Evolutionary conservation across 495 filamentous ascomycete species (phyloP).

Genomic region (Saxophila tyrrhenica): DNA sequence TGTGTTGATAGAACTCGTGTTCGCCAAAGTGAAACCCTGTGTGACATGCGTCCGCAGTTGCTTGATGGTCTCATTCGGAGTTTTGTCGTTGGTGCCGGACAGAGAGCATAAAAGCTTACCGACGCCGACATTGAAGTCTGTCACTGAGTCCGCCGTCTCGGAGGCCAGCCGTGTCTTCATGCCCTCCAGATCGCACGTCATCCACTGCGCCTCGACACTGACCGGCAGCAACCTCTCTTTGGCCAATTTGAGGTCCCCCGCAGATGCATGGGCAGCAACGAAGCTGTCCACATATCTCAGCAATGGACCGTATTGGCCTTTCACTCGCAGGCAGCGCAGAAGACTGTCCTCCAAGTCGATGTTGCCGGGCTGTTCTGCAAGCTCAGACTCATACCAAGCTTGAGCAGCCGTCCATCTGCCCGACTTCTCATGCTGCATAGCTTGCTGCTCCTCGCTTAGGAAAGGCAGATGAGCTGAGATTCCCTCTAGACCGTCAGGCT

Average conservation of each 20-base stretch:
- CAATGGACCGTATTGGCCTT: constrained; percentile 11
- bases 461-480: constrained; percentile 75
- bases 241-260: not conserved
- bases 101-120: constrained; percentile 60
- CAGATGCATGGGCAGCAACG: constrained; percentile 48
- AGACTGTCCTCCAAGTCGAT: constrained; percentile 69
- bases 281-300: constrained; percentile 43
- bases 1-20: constrained; percentile 65
- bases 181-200: constrained; percentile 60
- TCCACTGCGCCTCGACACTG: constrained; percentile 68
- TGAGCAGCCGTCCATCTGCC: constrained; percentile 97
- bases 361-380: constrained; percentile 68
- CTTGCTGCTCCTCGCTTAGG: constrained; percentile 79
- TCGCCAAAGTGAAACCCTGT: constrained; percentile 57
- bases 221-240: not conserved
- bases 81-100: constrained; percentile 38
- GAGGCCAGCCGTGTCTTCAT: constrained; percentile 45
- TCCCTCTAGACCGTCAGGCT: constrained; percentile 92
- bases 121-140: constrained; percentile 73
- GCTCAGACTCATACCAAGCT: constrained; percentile 88
- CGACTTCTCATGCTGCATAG: constrained; percentile 80
- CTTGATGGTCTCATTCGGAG: constrained; percentile 49
- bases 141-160: constrained; percentile 29
- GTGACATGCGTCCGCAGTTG: constrained; percentile 59
- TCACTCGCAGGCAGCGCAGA: constrained; percentile 75